Base-by-base conservation (phyloP, 1,284 basidiomycete genomes). In the Golubevia sp. region DNA sequence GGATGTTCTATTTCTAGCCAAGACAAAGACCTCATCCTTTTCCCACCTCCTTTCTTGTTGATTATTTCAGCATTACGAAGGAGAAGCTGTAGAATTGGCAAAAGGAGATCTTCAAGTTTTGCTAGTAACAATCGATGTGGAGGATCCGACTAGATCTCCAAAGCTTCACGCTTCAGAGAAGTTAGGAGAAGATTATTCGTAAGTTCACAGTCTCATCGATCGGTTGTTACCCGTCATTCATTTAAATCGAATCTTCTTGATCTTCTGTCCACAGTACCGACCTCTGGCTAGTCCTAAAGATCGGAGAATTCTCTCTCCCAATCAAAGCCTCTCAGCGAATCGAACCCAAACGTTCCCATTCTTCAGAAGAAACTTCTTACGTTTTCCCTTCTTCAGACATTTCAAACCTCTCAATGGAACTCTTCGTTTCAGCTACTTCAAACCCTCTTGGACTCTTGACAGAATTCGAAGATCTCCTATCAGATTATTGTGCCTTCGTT, bases 401-500 rank as follows among this genome's bases (percentile, higher is more conserved):
- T 20, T 59, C 63, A 15, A 71, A 67, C 13, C 68, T 73, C n/a
- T 68, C 73, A 11, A 68, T 75, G 60, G 61, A 64, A 38, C 51
- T 75, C 27, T 26, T 56, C 1, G 55, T 77, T 7, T 38, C 63
- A 2, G 55, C 59, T 1, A 68, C 60, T 26, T 61, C 56, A n/a
- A 18, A 59, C 11, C n/a, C n/a, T n/a, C n/a, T n/a, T n/a, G 38
- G 49, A 1, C 61, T 64, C 7, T 21, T 66, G 18, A 13, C 38
- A 44, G 38, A 44, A n/a, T 68, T 76, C 58, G 56, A 76, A 57
- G 64, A 74, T 57, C 67, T 74, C 49, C 67, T 76, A 6, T 55
- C 73, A 2, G 69, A 76, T 59, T 76, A 76, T 25, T 65, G 71
- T 21, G 73, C 73, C 18, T 76, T 67, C 34, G 62, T 68, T 18